Evolutionary conservation across 306 rosid genomes (phyloP).

Genomic region (Astragalus membranaceus): DNA sequence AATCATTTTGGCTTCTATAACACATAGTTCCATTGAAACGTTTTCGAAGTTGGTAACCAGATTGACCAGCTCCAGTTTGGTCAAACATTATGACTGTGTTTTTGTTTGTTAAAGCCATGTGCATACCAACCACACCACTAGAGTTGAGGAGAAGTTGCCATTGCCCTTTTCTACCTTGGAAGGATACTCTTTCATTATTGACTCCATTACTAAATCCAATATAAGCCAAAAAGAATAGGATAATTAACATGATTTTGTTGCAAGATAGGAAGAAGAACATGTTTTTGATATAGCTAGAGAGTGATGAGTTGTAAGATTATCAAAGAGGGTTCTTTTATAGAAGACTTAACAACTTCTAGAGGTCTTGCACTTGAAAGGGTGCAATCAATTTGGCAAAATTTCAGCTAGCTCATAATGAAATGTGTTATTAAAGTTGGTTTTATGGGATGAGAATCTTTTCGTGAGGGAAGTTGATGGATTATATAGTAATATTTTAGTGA

Average conservation of each 20-base stretch:
- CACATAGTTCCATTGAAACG: slow-evolving; percentile 38
- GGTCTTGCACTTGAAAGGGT: slow-evolving; percentile 30
- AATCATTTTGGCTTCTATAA: slow-evolving; percentile 9
- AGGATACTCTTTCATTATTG: not conserved
- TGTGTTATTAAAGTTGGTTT: not conserved
- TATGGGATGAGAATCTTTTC: not conserved
- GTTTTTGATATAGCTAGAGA: slow-evolving; percentile 6
- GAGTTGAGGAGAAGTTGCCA: slow-evolving; percentile 59
- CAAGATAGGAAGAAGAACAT: not conserved
- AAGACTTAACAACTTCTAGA: not conserved
- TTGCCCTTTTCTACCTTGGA: slow-evolving; percentile 33
- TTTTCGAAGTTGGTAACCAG: slow-evolving; percentile 43
- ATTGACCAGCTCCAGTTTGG: slow-evolving; percentile 53
- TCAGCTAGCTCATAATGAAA: slow-evolving; percentile 3
- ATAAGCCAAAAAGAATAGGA: slow-evolving; percentile 19
- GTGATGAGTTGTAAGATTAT: not conserved
- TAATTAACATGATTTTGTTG: slow-evolving; percentile 3
- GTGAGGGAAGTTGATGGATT: slow-evolving; percentile 8
- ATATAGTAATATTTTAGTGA: not conserved
- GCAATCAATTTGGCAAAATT: slow-evolving; percentile 16
- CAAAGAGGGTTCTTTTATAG: slow-evolving; percentile 22
- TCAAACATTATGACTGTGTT: slow-evolving; percentile 66
- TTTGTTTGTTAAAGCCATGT: slow-evolving; percentile 52
- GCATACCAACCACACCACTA: slow-evolving; percentile 73
- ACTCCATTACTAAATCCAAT: slow-evolving; percentile 16